Conservation (phyloP, 108 stramenopile genomes). For the Nitzschia sp. region DNA sequence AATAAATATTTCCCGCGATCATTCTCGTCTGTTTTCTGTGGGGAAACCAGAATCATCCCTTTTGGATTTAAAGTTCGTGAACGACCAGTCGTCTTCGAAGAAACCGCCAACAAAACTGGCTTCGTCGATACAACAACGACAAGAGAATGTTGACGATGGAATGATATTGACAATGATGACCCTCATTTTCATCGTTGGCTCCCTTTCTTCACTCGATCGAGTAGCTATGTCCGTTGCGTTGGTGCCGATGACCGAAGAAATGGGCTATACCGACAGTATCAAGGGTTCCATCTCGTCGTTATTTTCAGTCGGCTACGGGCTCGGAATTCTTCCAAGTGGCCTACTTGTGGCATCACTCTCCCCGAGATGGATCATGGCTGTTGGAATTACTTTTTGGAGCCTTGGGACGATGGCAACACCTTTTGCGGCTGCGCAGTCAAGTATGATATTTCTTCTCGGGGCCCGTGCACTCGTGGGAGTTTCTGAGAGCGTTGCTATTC, state of each 20-base stretch:
- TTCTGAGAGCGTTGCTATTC: conserved; percentile 80
- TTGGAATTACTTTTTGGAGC: conserved; percentile 70
- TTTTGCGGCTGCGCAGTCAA: conserved; percentile 32
- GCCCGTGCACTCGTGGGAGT: conserved; percentile 78
- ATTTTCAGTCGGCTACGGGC: conserved; percentile 83
- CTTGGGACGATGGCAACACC: conserved; percentile 73
- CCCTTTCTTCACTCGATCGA: conserved; percentile 71
- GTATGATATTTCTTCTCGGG: conserved; percentile 49
- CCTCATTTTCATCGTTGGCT: conserved; percentile 61
- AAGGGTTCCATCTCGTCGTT: conserved; percentile 83
- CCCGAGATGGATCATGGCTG: conserved; percentile 55
- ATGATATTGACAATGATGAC: conserved; percentile 39
- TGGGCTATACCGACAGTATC: conserved; percentile 71
- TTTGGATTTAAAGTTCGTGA: too few relatives aligned
- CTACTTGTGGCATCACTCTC: conserved; percentile 45
- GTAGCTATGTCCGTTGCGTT: conserved; percentile 92
- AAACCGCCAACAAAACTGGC: too few relatives aligned
- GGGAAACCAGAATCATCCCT: too few relatives aligned
- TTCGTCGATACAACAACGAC: not conserved
- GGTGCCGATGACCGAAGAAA: conserved; percentile 78
- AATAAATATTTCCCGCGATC: too few relatives aligned
- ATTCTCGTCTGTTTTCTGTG: too few relatives aligned
- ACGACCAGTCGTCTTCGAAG: too few relatives aligned
- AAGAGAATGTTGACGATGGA: conserved; percentile 4
- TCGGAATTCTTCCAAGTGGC: conserved; percentile 77